Percentiles rank a stretch among this genome's conserved stretches.
These are phyloP conservation scores for Podospora sp. DNA, from an alignment of 495 filamentous ascomycete genomes.

Conservation along the genomic window DNA sequence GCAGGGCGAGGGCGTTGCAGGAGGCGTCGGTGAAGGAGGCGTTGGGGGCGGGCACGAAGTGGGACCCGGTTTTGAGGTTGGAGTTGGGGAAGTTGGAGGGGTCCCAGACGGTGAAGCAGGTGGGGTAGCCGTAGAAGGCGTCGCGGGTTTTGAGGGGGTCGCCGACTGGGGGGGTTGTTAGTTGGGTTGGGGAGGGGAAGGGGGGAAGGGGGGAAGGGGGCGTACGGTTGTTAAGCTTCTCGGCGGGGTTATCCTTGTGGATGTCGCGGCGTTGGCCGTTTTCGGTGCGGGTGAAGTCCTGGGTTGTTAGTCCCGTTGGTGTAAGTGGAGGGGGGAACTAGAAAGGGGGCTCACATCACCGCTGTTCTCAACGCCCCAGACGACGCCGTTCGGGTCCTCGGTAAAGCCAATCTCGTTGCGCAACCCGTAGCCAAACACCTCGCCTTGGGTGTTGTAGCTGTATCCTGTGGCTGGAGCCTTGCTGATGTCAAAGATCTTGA, in stretches of 20 bases:
- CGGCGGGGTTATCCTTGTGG: slow-evolving; percentile 68
- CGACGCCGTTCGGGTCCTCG: slow-evolving; percentile 60
- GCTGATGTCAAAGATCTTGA: slow-evolving; percentile 64
- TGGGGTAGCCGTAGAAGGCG: slow-evolving; percentile 67
- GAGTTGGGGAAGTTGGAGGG: slow-evolving; percentile 45
- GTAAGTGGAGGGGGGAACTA: slow-evolving; percentile 28
- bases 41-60: slow-evolving; percentile 54
- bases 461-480: slow-evolving; percentile 41
- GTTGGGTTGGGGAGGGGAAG: background rate
- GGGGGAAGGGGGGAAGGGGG: slow-evolving; percentile 14
- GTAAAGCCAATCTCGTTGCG: slow-evolving; percentile 69
- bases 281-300: slow-evolving; percentile 33
- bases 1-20: slow-evolving; percentile 46
- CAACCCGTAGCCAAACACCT: slow-evolving; percentile 65
- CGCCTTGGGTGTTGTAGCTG: slow-evolving; percentile 57
- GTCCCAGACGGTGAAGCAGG: slow-evolving; percentile 68
- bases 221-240: slow-evolving; percentile 70
- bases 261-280: slow-evolving; percentile 56
- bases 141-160: slow-evolving; percentile 38
- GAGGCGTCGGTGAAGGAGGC: slow-evolving; percentile 52
- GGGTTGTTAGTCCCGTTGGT: background rate
- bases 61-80: slow-evolving; percentile 50
- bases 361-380: slow-evolving; percentile 72
- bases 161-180: slow-evolving; percentile 30
- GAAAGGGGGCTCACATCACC: slow-evolving; percentile 55